Conservation (phyloP, 306 rosid genomes). For the Canavalia gladiata region DNA sequence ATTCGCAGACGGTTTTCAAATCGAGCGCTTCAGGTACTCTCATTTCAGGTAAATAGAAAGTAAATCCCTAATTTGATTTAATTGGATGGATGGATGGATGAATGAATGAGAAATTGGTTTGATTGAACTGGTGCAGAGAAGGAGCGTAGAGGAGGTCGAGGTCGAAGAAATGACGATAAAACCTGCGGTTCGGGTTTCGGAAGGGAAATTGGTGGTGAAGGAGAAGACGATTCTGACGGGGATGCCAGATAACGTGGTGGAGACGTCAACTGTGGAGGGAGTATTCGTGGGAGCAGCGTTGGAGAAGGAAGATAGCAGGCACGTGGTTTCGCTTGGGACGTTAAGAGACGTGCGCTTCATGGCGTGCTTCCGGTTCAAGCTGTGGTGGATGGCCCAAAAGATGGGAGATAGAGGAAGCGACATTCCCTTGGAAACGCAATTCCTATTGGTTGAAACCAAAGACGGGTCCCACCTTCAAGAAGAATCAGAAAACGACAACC, state of each 20-base stretch:
- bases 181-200: constrained; percentile 66
- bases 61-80: neutral
- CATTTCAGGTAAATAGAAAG: constrained; percentile 60
- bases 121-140: constrained; percentile 44
- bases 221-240: constrained; percentile 77
- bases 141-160: neutral
- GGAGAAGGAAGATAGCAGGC: constrained; percentile 63
- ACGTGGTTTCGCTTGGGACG: constrained; percentile 70
- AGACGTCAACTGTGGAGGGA: constrained; percentile 78
- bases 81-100: neutral
- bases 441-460: constrained; percentile 75
- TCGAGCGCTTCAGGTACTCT: constrained; percentile 37
- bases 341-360: constrained; percentile 71
- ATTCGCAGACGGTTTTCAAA: constrained; percentile 44
- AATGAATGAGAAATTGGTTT: neutral
- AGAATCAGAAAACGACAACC: constrained; percentile 53
- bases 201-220: constrained; percentile 71
- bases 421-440: constrained; percentile 87
- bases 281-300: constrained; percentile 70
- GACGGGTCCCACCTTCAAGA: constrained; percentile 68
- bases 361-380: constrained; percentile 89
- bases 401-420: constrained; percentile 84
- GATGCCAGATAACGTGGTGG: constrained; percentile 71
- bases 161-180: constrained; percentile 77
- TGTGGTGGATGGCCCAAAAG: constrained; percentile 98